A percentile compares a stretch with the other conserved stretches of the same genome.
Conservation (phyloP, 129 eudicot species). For the Tagetes erecta region DNA sequence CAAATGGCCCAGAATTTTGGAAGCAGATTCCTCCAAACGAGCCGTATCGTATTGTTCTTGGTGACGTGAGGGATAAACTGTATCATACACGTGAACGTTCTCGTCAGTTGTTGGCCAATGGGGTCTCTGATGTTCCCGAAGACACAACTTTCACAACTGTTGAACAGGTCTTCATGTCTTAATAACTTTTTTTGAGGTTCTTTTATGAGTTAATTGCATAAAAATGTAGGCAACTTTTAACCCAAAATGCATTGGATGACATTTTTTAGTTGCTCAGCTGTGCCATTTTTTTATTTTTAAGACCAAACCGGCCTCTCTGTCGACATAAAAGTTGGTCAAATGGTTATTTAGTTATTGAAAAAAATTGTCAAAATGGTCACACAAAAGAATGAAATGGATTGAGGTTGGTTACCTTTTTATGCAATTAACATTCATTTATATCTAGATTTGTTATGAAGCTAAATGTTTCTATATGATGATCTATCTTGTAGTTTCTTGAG, state of each 20-base stretch:
- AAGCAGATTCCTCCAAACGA: conserved; percentile 70
- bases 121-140: conserved; percentile 54
- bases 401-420: neutral
- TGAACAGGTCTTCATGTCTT: conserved; percentile 48
- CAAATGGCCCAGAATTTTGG: conserved; percentile 67
- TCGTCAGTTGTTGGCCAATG: conserved; percentile 61
- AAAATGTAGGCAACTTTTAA: neutral
- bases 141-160: conserved; percentile 55
- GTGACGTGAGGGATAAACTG: conserved; percentile 80
- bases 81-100: conserved; percentile 77
- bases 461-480: neutral
- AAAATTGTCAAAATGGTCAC: too few relatives aligned
- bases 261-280: neutral
- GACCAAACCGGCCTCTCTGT: neutral
- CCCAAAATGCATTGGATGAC: neutral
- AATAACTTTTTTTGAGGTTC: neutral
- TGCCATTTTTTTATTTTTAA: neutral
- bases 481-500: conserved; percentile 55
- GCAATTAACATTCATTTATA: neutral
- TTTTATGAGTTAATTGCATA: neutral
- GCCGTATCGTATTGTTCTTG: conserved; percentile 82
- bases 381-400: too few relatives aligned
- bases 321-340: too few relatives aligned
- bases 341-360: too few relatives aligned
- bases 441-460: neutral